These are phyloP conservation scores for Neofusicoccum kwambonambiense DNA, from an alignment of 2,329 filamentous ascomycete species.

Conservation along the genomic window DNA sequence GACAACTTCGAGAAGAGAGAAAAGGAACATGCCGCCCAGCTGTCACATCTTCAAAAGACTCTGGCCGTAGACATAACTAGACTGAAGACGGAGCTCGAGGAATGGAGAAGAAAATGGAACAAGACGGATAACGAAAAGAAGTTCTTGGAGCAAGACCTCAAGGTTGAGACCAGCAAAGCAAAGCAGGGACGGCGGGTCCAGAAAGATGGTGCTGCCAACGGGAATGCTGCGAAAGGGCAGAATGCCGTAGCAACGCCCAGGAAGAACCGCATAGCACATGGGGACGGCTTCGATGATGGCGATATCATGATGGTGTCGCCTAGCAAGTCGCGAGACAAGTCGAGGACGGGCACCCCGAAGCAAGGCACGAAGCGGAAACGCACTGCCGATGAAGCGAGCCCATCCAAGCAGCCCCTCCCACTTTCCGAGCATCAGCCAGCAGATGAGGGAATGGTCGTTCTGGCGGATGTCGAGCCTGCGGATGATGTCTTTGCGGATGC, in stretches of 20 bases:
- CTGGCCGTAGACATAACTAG: conserved; percentile 64
- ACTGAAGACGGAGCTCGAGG: conserved; percentile 64
- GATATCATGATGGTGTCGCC: conserved; percentile 58
- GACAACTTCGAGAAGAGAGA: conserved; percentile 63
- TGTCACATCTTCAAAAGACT: conserved; percentile 61
- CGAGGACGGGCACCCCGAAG: conserved; percentile 60
- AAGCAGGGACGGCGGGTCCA: conserved; percentile 40
- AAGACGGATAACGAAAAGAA: conserved; percentile 67
- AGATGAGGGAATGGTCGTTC: background rate
- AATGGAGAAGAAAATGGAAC: conserved; percentile 63
- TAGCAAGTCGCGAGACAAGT: conserved; percentile 47
- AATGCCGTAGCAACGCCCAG: conserved; percentile 57
- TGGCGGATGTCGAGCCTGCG: background rate
- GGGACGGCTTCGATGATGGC: conserved; percentile 75
- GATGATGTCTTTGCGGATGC: conserved; percentile 35
- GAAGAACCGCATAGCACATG: conserved; percentile 57
- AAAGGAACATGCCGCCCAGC: conserved; percentile 62
- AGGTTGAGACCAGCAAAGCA: conserved; percentile 54
- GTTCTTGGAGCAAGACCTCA: conserved; percentile 71
- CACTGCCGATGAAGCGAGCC: conserved; percentile 60
- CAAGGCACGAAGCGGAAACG: conserved; percentile 67
- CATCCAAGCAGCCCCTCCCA: conserved; percentile 58
- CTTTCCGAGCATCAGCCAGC: conserved; percentile 30
- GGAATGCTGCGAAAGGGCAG: conserved; percentile 6
- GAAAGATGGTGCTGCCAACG: conserved; percentile 22